A percentile compares a stretch with the other conserved stretches of the same genome.
Conservation (phyloP, 371 early-diverging fungal species). For the Fennellomyces sp. region DNA sequence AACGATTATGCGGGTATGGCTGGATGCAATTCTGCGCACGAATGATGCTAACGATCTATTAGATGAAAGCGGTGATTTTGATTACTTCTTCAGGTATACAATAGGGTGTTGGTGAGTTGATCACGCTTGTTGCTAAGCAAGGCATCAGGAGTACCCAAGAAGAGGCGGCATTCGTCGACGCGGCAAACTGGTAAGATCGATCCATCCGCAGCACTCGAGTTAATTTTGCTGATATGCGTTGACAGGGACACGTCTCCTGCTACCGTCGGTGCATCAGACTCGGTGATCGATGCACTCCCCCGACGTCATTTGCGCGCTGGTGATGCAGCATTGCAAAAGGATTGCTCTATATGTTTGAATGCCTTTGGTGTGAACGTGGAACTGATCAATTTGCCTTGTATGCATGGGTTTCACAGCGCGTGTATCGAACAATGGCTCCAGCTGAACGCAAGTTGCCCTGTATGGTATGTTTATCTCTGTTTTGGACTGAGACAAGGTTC, state of each 20-base stretch:
- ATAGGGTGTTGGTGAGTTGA: no score
- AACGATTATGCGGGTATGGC: no score
- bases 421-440: constrained; percentile 23
- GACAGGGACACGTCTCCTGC: no score
- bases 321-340: constrained; percentile 3
- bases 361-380: neutral
- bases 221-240: no score
- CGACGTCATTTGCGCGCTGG: neutral
- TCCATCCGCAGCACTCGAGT: neutral
- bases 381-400: constrained; percentile 18
- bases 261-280: neutral
- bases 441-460: constrained; percentile 20
- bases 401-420: constrained; percentile 22
- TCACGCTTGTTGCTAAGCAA: no score
- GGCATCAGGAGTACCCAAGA: neutral
- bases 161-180: neutral
- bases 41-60: no score
- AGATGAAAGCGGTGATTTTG: no score
- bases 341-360: constrained; percentile 22
- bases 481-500: neutral
- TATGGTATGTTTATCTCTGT: constrained; percentile 18
- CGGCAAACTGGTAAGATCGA: neutral
- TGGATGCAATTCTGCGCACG: no score
- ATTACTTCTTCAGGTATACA: no score
- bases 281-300: neutral